phyloP scores from a whole-genome alignment of 768 basidiomycete species.

The Coprinellus micaceus region DNA sequence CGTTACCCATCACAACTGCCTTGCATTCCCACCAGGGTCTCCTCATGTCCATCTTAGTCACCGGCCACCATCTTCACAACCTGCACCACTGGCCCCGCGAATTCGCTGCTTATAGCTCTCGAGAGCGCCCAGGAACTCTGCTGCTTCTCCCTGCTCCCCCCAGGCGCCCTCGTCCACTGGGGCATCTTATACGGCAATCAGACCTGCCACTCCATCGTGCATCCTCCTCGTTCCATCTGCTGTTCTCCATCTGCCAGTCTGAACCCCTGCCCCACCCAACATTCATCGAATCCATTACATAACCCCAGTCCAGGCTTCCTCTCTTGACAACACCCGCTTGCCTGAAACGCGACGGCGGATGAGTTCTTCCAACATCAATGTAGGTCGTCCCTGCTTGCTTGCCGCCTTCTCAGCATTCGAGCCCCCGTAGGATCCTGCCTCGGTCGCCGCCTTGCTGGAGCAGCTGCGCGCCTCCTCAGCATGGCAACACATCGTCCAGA shows the following conservation, averaged over 20 bases:
- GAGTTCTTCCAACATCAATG: constrained; percentile 55
- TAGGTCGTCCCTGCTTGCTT: constrained; percentile 22
- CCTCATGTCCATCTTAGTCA: constrained; percentile 27
- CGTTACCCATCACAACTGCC: constrained; percentile 38
- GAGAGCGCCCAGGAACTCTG: too few relatives aligned
- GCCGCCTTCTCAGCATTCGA: background rate
- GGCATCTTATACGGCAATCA: too few relatives aligned
- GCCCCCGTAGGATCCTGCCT: constrained; percentile 53
- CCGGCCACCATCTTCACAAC: background rate
- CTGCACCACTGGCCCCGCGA: too few relatives aligned
- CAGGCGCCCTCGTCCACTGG: too few relatives aligned
- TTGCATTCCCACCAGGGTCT: constrained; percentile 35
- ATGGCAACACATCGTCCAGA: constrained; percentile 48
- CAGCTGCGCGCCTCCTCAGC: constrained; percentile 63
- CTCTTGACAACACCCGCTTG: too few relatives aligned
- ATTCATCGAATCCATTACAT: background rate
- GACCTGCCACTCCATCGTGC: too few relatives aligned
- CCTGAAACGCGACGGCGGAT: too few relatives aligned
- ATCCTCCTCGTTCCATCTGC: background rate
- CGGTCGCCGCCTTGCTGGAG: constrained; percentile 68
- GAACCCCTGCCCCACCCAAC: too few relatives aligned
- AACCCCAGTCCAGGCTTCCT: background rate
- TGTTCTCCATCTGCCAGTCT: background rate
- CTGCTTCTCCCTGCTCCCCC: too few relatives aligned
- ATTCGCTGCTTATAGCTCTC: too few relatives aligned